Evolutionary conservation across 768 basidiomycete species (phyloP), one percentile per base, ranked within the genome.

Genomic region (Termitomyces sp.): DNA sequence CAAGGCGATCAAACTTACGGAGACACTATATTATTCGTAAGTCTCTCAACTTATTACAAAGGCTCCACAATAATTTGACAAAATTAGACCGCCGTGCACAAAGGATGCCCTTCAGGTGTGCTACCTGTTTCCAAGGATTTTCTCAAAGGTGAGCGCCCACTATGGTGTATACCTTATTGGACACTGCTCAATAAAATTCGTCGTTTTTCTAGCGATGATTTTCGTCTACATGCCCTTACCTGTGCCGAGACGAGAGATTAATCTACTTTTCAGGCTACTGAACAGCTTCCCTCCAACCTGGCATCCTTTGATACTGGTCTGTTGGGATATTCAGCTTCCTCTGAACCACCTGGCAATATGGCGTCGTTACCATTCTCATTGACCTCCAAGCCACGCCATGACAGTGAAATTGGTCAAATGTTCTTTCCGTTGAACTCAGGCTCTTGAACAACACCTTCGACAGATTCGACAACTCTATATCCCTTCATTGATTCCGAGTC

Each of bases 1-100:
- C 49, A 12, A 27, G 49, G 18, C 49, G 49, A 15, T 50, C 38
- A 12, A 50, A 50, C 27, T 40, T 50, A 18, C 49, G 49, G 13
- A 36, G 49, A 29, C 49, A 50, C 25, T 50, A 50, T 12, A 29
- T 15, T 27, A 50, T 50, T 50, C 49, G 49, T 50, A 39, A 23
- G 22, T 4, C 4, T 23, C 22, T 6, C 23, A 22, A 23, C 46
- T 47, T 13, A 13, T 7, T 9, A 6, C 15, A 23, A 22, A 1
- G 15, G 22, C 5, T 22, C 35, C 5, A 4, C 11, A 23, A 18
- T 47, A 22, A 47, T 23, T 33, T 1, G 32, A 16, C 9, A 7
- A 10, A 35, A 47, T 3, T 16, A 47, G 46, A 47, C n/a, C n/a
- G n/a, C n/a, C n/a, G n/a, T 20, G 35, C 46, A 16, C 32, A 32